Percentiles rank a stretch among this genome's conserved stretches.
Conservation (phyloP, 352 stramenopile species). For the Phytophthora rubi region DNA sequence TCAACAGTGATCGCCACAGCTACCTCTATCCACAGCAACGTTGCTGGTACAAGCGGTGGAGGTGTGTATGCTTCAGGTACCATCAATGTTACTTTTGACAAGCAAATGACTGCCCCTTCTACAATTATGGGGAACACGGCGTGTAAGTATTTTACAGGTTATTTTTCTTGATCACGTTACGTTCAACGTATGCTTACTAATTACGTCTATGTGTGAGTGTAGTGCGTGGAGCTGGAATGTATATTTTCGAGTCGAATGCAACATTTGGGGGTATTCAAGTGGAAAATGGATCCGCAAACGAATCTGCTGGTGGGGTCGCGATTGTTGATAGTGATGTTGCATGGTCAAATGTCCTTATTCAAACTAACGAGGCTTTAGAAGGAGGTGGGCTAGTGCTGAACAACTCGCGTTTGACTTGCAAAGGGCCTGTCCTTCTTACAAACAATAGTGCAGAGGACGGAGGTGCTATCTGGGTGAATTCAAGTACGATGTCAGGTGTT, state of each 20-base stretch:
- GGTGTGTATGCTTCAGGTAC: constrained; percentile 26
- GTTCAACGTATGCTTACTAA: not conserved
- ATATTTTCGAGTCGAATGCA: constrained; percentile 25
- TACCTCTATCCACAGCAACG: constrained; percentile 24
- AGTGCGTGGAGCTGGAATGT: constrained; percentile 44
- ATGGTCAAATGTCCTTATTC: constrained; percentile 27
- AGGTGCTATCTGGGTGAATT: constrained; percentile 26
- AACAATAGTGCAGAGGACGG: constrained; percentile 23
- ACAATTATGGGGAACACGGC: constrained; percentile 24
- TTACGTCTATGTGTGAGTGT: not conserved
- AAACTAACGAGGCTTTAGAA: constrained; percentile 18
- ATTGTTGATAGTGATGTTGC: constrained; percentile 29
- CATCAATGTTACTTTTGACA: constrained; percentile 19
- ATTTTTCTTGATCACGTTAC: not conserved
- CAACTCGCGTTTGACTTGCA: constrained; percentile 18
- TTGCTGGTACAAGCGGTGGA: constrained; percentile 18
- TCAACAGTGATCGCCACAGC: constrained; percentile 2
- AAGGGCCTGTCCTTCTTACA: constrained; percentile 17
- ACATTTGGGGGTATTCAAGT: constrained; percentile 15
- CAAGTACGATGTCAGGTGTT: constrained; percentile 21
- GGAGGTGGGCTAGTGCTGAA: constrained; percentile 32
- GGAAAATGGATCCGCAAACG: constrained; percentile 17
- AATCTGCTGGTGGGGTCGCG: constrained; percentile 28
- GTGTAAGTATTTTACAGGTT: constrained; percentile 4
- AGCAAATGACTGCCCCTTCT: constrained; percentile 9